phyloP scores from a whole-genome alignment of 306 rosid species.

The Cicer bijugum region DNA sequence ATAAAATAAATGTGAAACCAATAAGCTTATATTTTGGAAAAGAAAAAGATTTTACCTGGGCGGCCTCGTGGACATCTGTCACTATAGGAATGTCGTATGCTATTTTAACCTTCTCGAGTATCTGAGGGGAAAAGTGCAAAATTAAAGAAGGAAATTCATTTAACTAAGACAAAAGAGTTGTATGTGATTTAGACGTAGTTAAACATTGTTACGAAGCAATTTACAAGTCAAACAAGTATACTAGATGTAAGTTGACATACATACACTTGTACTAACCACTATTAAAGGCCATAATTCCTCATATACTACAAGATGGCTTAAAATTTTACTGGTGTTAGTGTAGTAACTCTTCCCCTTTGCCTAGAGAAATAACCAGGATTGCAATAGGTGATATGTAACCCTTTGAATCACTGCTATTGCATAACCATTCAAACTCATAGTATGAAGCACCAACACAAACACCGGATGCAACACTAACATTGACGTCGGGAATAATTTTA shows the following conservation, averaged over 20 bases:
- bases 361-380: slow-evolving; percentile 1
- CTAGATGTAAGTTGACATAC: neutral
- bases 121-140: slow-evolving; percentile 54
- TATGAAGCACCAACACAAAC: too few species aligned
- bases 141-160: slow-evolving; percentile 31
- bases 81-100: slow-evolving; percentile 86
- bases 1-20: slow-evolving; percentile 12
- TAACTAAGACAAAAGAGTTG: slow-evolving; percentile 32
- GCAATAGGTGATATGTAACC: slow-evolving; percentile 27
- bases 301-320: slow-evolving; percentile 2
- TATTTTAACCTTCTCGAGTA: slow-evolving; percentile 90
- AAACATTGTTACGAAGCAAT: slow-evolving; percentile 14
- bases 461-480: too few species aligned
- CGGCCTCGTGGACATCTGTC: slow-evolving; percentile 86
- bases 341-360: neutral
- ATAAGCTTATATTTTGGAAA: slow-evolving; percentile 12
- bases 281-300: neutral
- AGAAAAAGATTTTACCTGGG: slow-evolving; percentile 60
- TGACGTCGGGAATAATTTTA: too few species aligned
- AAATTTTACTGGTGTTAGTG: slow-evolving; percentile 1
- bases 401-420: slow-evolving; percentile 11
- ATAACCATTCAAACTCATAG: neutral
- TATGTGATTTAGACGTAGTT: slow-evolving; percentile 7
- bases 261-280: neutral
- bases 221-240: slow-evolving; percentile 36